Percentiles rank a stretch among this genome's conserved stretches.
Evolutionary conservation across 176 grass and related monocot species (phyloP).

Genomic region (Aegilops tauschii): DNA sequence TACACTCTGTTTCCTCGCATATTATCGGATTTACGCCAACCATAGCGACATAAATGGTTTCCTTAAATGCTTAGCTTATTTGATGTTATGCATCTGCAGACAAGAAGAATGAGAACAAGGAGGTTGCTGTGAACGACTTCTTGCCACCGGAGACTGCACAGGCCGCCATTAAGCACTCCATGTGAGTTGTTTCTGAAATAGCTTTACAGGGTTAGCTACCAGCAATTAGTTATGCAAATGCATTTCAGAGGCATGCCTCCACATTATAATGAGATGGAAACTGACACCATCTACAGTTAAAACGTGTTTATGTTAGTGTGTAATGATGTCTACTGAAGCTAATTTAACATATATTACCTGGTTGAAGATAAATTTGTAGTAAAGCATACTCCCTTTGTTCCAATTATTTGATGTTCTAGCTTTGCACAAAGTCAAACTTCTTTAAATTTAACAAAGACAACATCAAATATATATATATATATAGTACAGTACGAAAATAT

Average conservation of each 20-base stretch:
- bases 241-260: neutral
- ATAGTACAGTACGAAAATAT: neutral
- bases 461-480: too few species aligned
- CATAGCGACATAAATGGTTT: neutral
- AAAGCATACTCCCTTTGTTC: neutral
- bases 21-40: neutral
- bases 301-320: neutral
- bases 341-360: neutral
- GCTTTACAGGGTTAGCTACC: neutral
- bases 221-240: neutral
- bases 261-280: neutral
- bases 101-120: constrained; percentile 60
- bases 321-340: neutral
- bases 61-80: neutral
- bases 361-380: neutral
- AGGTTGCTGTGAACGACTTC: constrained; percentile 49
- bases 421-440: neutral
- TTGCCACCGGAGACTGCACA: constrained; percentile 41
- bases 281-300: neutral
- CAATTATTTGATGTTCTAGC: neutral
- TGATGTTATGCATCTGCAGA: constrained; percentile 16
- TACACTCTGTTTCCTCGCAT: constrained; percentile 8
- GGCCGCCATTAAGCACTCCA: constrained; percentile 41
- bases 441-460: neutral
- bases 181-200: constrained; percentile 42